These are phyloP conservation scores for Russula sp. DNA, from an alignment of 768 basidiomycete genomes.

Conservation along the genomic window DNA sequence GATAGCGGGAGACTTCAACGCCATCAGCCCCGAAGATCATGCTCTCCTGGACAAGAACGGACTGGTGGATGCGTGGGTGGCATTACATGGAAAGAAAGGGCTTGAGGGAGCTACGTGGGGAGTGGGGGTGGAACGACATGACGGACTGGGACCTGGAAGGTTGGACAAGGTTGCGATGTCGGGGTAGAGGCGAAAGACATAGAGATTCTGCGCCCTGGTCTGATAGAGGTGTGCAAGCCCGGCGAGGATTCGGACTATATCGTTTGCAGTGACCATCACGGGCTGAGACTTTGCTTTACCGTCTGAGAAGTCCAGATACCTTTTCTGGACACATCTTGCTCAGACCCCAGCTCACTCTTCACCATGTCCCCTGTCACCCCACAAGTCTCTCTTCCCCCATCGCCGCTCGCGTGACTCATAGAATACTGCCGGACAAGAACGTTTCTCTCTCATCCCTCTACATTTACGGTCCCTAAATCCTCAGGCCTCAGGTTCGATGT, in stretches of 20 bases:
- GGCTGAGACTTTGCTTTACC: constrained; percentile 33
- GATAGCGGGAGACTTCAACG: constrained; percentile 29
- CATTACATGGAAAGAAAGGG: constrained; percentile 36
- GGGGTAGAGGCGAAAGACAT: constrained; percentile 39
- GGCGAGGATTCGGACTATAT: constrained; percentile 23
- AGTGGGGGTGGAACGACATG: constrained; percentile 35
- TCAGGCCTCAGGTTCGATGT: too few relatives aligned
- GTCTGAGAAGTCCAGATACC: too few relatives aligned
- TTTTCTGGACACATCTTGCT: too few relatives aligned
- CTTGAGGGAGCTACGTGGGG: constrained; percentile 43
- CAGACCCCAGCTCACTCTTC: too few relatives aligned
- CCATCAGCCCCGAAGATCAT: constrained; percentile 41
- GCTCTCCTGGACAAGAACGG: constrained; percentile 39
- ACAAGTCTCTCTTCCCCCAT: too few relatives aligned
- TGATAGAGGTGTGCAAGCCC: constrained; percentile 30
- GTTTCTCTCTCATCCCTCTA: too few relatives aligned
- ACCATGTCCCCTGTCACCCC: too few relatives aligned
- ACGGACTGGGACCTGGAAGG: constrained; percentile 31
- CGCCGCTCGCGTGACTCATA: too few relatives aligned
- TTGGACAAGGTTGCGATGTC: constrained; percentile 43
- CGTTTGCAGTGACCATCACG: constrained; percentile 42
- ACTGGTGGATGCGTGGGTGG: constrained; percentile 46
- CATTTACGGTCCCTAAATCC: too few relatives aligned
- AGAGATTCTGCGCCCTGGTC: constrained; percentile 39
- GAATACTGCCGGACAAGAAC: too few relatives aligned